Percentiles rank a stretch among this genome's conserved stretches.
Evolutionary conservation across 2,329 filamentous ascomycete species (phyloP).

Genomic region (Thielaviopsis ethacetica): DNA sequence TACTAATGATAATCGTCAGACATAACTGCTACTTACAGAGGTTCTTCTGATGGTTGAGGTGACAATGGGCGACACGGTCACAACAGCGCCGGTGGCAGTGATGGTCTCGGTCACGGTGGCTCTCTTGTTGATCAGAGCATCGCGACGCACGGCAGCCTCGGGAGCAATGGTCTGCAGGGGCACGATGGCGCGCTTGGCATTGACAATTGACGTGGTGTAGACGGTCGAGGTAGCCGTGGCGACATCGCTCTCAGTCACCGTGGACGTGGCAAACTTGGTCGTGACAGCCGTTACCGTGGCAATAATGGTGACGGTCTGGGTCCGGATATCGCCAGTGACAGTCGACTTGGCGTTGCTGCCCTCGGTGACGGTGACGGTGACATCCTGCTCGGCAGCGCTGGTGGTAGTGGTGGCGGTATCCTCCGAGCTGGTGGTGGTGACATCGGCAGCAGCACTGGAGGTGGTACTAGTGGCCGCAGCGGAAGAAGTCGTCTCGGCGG

Average conservation of each 20-base stretch:
- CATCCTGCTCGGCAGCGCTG: slow-evolving; percentile 1
- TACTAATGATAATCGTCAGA: not conserved
- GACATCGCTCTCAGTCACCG: slow-evolving; percentile 21
- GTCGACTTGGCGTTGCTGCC: slow-evolving; percentile 6
- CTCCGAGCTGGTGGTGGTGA: not conserved
- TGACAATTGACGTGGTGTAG: slow-evolving; percentile 21
- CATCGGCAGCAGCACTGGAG: not conserved
- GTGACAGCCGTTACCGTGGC: slow-evolving; percentile 20
- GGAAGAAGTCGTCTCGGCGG: not conserved
- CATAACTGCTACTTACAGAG: not conserved
- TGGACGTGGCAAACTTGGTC: slow-evolving; percentile 22
- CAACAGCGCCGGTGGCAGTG: slow-evolving; percentile 18
- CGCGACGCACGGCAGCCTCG: not conserved
- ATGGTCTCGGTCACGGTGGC: slow-evolving; percentile 18
- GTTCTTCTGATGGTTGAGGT: slow-evolving; percentile 10
- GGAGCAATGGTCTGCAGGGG: slow-evolving; percentile 16
- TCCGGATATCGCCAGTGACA: slow-evolving; percentile 15
- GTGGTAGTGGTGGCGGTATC: not conserved
- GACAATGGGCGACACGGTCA: slow-evolving; percentile 15
- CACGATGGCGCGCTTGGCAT: slow-evolving; percentile 20
- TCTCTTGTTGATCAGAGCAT: slow-evolving; percentile 4
- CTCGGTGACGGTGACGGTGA: slow-evolving; percentile 13
- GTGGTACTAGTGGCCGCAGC: not conserved
- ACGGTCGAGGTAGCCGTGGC: slow-evolving; percentile 22
- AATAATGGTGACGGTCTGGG: slow-evolving; percentile 18